These are phyloP conservation scores for Pyricularia sp. DNA, from an alignment of 2,329 filamentous ascomycete species.

Conservation along the genomic window DNA sequence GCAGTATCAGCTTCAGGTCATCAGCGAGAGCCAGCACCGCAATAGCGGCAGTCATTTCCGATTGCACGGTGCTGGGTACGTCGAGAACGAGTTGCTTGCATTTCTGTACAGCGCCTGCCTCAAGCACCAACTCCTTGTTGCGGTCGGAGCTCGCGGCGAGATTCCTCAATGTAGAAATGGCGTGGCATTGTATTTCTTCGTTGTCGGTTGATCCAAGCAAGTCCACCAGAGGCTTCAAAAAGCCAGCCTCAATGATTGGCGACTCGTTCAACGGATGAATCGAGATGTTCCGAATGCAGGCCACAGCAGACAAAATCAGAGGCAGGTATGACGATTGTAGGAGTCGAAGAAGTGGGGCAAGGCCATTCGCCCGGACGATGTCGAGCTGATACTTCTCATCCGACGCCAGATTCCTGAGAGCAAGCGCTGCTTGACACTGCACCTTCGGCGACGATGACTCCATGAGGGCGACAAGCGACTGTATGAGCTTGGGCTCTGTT, in stretches of 20 bases:
- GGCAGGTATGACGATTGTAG: slow-evolving; percentile 93
- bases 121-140: slow-evolving; percentile 95
- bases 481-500: slow-evolving; percentile 82
- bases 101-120: slow-evolving; percentile 94
- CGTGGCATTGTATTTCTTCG: slow-evolving; percentile 97
- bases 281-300: slow-evolving; percentile 97
- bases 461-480: slow-evolving; percentile 92
- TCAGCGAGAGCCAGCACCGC: slow-evolving; percentile 92
- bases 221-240: slow-evolving; percentile 87
- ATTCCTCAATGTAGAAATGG: slow-evolving; percentile 92
- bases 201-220: slow-evolving; percentile 92
- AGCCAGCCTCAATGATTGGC: slow-evolving; percentile 95
- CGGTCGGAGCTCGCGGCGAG: slow-evolving; percentile 92
- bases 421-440: slow-evolving; percentile 92
- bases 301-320: slow-evolving; percentile 90
- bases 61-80: slow-evolving; percentile 89
- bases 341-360: slow-evolving; percentile 77
- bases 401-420: slow-evolving; percentile 87
- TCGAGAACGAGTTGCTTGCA: slow-evolving; percentile 95
- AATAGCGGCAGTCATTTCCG: slow-evolving; percentile 99
- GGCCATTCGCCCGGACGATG: slow-evolving; percentile 82
- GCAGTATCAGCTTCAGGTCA: slow-evolving; percentile 82
- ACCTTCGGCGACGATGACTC: slow-evolving; percentile 96
- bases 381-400: slow-evolving; percentile 99
- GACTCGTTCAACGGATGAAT: slow-evolving; percentile 98